A percentile compares a stretch with the other conserved stretches of the same genome.
Conservation (phyloP, 1,284 basidiomycete species). For the Schizopora paradoxa region DNA sequence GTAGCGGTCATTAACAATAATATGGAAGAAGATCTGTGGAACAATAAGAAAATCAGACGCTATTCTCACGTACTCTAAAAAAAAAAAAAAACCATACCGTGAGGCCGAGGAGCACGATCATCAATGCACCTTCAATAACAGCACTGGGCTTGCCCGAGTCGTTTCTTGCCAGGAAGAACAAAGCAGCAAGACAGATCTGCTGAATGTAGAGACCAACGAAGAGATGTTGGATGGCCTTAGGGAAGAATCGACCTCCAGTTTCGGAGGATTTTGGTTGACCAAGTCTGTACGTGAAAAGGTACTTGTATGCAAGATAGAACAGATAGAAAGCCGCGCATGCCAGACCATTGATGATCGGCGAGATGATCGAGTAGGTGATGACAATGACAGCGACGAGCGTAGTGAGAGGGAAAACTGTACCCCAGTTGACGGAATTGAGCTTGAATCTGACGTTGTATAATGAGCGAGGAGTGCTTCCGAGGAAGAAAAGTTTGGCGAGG, state of each 20-base stretch:
- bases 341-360: constrained; percentile 92
- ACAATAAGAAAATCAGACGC: constrained; percentile 17
- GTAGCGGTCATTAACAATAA: constrained; percentile 65
- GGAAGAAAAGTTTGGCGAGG: constrained; percentile 80
- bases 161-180: constrained; percentile 83
- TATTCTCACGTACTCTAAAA: constrained; percentile 8
- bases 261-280: constrained; percentile 72
- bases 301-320: constrained; percentile 87
- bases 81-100: constrained; percentile 49
- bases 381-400: constrained; percentile 78
- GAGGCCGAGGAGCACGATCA: constrained; percentile 76
- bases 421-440: constrained; percentile 69
- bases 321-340: constrained; percentile 78
- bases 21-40: constrained; percentile 62
- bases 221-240: constrained; percentile 87
- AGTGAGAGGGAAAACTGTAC: constrained; percentile 75
- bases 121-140: constrained; percentile 71
- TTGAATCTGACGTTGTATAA: constrained; percentile 76
- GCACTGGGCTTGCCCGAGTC: constrained; percentile 47
- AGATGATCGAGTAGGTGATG: constrained; percentile 83
- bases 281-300: constrained; percentile 78
- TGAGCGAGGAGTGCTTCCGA: constrained; percentile 87
- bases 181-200: constrained; percentile 73
- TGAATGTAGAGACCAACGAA: constrained; percentile 92
- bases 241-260: constrained; percentile 94